Evolutionary conservation across 352 stramenopile species (phyloP).

Genomic region (Peronospora tabacina): DNA sequence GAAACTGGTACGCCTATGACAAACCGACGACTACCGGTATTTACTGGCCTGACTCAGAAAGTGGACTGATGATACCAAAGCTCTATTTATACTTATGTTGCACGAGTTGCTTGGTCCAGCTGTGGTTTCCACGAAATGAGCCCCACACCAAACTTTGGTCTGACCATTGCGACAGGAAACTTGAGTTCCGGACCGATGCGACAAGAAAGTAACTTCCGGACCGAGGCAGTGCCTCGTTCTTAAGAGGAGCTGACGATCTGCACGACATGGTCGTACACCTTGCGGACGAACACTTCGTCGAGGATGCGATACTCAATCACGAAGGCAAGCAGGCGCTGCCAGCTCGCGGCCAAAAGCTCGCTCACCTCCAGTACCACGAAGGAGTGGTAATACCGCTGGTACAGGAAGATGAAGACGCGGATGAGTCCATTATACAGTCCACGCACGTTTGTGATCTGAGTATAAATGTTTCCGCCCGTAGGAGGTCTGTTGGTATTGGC

Average conservation of each 20-base stretch:
- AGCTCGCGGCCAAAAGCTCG: slow-evolving; percentile 45
- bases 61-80: slow-evolving; percentile 14
- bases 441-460: slow-evolving; percentile 32
- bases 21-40: background rate
- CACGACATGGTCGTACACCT: slow-evolving; percentile 46
- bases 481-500: slow-evolving; percentile 3
- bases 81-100: slow-evolving; percentile 24
- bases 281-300: slow-evolving; percentile 46
- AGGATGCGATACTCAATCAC: slow-evolving; percentile 55
- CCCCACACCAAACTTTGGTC: background rate
- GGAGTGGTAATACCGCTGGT: slow-evolving; percentile 41
- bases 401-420: slow-evolving; percentile 62
- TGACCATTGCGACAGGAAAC: slow-evolving; percentile 3
- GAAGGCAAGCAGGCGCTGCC: slow-evolving; percentile 56
- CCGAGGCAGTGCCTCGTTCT: slow-evolving; percentile 1
- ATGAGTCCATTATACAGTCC: slow-evolving; percentile 56
- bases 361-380: slow-evolving; percentile 54
- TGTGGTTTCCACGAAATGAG: slow-evolving; percentile 2
- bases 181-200: background rate
- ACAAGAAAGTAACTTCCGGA: background rate
- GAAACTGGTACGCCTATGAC: background rate
- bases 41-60: background rate
- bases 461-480: slow-evolving; percentile 1
- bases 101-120: background rate
- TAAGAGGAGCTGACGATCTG: slow-evolving; percentile 32